A percentile compares a stretch with the other conserved stretches of the same genome.
Conservation (phyloP, 305 asterid species). For the Solanum hybrid region DNA sequence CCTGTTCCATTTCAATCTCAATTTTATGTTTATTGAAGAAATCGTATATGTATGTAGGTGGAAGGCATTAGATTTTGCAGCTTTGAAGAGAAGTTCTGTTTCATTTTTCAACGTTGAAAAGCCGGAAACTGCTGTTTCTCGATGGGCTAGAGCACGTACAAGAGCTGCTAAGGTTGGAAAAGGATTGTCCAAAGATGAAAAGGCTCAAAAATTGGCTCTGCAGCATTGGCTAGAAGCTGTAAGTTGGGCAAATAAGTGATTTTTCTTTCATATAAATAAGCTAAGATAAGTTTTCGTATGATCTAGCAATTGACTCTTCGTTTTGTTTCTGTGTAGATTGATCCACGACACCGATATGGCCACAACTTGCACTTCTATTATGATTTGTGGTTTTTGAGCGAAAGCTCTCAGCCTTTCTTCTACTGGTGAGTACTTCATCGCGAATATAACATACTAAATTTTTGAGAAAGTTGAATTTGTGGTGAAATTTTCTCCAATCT, state of each 20-base stretch:
- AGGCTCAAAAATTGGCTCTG: constrained; percentile 26
- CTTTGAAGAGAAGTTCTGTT: constrained; percentile 21
- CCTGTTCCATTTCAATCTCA: background rate
- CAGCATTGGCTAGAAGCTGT: constrained; percentile 40
- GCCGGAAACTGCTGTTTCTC: constrained; percentile 27
- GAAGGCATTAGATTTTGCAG: constrained; percentile 30
- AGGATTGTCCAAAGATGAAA: constrained; percentile 28
- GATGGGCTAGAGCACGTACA: constrained; percentile 29
- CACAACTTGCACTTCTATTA: constrained; percentile 30
- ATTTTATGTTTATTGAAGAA: background rate
- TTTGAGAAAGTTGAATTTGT: background rate
- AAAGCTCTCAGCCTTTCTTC: constrained; percentile 33
- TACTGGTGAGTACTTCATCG: constrained; percentile 19
- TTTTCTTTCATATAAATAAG: background rate
- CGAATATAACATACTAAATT: background rate
- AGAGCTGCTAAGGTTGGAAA: constrained; percentile 32
- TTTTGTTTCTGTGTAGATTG: constrained; percentile 19
- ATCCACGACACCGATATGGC: constrained; percentile 33
- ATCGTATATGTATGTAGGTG: constrained; percentile 17
- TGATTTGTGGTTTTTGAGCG: constrained; percentile 21
- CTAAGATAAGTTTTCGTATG: background rate
- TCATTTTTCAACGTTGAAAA: constrained; percentile 26
- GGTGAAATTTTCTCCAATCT: background rate
- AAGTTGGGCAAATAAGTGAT: background rate
- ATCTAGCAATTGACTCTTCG: background rate